phyloP scores from a whole-genome alignment of 192 early-diverging fungal species.

The Coemansia pectinata region DNA sequence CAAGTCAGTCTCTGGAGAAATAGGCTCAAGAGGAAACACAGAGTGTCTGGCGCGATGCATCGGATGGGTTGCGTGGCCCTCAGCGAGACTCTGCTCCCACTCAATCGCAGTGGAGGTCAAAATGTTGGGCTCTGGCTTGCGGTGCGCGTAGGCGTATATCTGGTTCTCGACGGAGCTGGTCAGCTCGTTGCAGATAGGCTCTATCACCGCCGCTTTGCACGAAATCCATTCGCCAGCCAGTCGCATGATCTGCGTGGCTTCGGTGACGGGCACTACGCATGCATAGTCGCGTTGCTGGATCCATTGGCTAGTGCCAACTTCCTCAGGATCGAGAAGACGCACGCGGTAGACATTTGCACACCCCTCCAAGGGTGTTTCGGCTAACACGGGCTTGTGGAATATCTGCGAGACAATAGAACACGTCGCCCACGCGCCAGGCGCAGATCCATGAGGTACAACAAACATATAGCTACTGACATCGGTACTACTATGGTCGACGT shows the following conservation, averaged over 20 bases:
- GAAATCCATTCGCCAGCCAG: slow-evolving; percentile 49
- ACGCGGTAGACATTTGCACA: slow-evolving; percentile 1
- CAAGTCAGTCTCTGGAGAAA: slow-evolving; percentile 48
- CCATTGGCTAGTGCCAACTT: slow-evolving; percentile 39
- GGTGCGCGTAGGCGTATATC: slow-evolving; percentile 36
- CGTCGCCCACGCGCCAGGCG: slow-evolving; percentile 19
- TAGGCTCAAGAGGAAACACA: slow-evolving; percentile 56
- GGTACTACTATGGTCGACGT: slow-evolving; percentile 31
- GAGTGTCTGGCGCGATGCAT: slow-evolving; percentile 67
- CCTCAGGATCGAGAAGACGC: slow-evolving; percentile 50
- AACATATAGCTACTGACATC: slow-evolving; percentile 17
- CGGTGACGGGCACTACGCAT: slow-evolving; percentile 14
- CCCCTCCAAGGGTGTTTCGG: background rate
- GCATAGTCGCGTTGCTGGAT: background rate
- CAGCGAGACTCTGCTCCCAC: slow-evolving; percentile 67
- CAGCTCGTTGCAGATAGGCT: slow-evolving; percentile 55
- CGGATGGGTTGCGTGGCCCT: slow-evolving; percentile 71
- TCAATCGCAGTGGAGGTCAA: slow-evolving; percentile 52
- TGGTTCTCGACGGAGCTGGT: slow-evolving; percentile 59
- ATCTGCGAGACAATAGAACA: slow-evolving; percentile 24
- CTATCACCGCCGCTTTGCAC: slow-evolving; percentile 25
- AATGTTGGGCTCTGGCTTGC: slow-evolving; percentile 29
- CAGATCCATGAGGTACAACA: slow-evolving; percentile 21
- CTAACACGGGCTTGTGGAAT: slow-evolving; percentile 25
- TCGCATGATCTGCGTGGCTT: slow-evolving; percentile 48